A percentile compares a stretch with the other conserved stretches of the same genome.
Conservation (phyloP, 2,329 filamentous ascomycete species). For the Xylaria digitata region DNA sequence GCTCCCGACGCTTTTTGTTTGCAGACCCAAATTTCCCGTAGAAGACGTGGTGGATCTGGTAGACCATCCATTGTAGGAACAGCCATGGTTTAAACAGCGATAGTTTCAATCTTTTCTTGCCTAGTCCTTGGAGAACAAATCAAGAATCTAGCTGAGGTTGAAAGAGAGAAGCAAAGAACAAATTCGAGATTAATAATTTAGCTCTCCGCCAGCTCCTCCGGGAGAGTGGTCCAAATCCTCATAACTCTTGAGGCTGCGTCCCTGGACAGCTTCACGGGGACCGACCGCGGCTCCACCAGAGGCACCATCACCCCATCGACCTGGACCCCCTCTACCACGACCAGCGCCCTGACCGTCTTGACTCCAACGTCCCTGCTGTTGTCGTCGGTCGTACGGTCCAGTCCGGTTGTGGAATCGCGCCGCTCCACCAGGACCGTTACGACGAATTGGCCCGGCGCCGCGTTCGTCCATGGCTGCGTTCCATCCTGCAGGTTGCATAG, state of each 20-base stretch:
- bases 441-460: constrained; percentile 73
- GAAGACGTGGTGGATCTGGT: constrained; percentile 12
- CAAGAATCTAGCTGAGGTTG: constrained; percentile 8
- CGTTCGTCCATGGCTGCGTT: constrained; percentile 64
- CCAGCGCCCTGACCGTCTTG: constrained; percentile 64
- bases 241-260: constrained; percentile 93
- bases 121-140: not conserved
- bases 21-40: constrained; percentile 4
- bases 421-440: constrained; percentile 67
- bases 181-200: constrained; percentile 77
- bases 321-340: constrained; percentile 62
- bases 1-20: not conserved
- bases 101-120: not conserved
- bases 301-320: constrained; percentile 78
- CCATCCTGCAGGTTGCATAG: constrained; percentile 60
- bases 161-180: constrained; percentile 13
- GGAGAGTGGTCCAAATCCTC: constrained; percentile 93
- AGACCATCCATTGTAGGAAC: constrained; percentile 14
- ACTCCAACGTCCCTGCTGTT: constrained; percentile 63
- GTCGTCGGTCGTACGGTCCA: constrained; percentile 80
- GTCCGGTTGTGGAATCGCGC: constrained; percentile 70
- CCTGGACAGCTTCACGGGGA: constrained; percentile 90
- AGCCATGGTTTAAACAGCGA: not conserved
- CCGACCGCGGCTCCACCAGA: constrained; percentile 82
- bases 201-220: constrained; percentile 78